Evolutionary conservation across 495 filamentous ascomycete species (phyloP).

Genomic region (Penicillium diatomitis): DNA sequence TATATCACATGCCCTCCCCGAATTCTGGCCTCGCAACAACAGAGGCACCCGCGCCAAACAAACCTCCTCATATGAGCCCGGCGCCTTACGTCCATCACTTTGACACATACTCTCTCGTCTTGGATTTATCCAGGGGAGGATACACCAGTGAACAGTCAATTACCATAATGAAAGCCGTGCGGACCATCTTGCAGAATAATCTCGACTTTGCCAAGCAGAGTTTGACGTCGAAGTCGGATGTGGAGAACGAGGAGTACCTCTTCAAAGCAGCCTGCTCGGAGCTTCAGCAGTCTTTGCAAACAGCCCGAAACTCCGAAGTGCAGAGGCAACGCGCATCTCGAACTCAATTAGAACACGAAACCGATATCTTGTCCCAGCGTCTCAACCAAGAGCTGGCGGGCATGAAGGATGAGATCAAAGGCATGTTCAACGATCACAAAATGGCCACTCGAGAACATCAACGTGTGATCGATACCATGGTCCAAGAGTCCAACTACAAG

Average conservation of each 20-base stretch:
- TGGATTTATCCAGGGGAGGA: conserved; percentile 57
- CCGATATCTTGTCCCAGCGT: conserved; percentile 80
- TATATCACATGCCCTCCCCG: conserved; percentile 51
- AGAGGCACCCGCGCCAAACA: conserved; percentile 27
- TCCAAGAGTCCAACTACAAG: conserved; percentile 89
- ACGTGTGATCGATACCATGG: conserved; percentile 68
- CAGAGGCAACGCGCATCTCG: conserved; percentile 69
- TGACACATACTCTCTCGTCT: conserved; percentile 82
- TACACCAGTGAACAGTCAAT: conserved; percentile 63
- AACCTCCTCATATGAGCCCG: conserved; percentile 57
- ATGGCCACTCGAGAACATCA: conserved; percentile 85
- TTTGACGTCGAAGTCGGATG: conserved; percentile 67
- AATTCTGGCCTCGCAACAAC: conserved; percentile 24
- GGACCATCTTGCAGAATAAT: conserved; percentile 64
- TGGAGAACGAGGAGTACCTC: conserved; percentile 85
- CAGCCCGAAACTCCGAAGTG: conserved; percentile 41
- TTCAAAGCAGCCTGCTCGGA: conserved; percentile 93
- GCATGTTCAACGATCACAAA: conserved; percentile 92
- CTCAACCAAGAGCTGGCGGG: conserved; percentile 69
- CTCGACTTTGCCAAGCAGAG: conserved; percentile 67
- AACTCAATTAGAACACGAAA: conserved; percentile 79
- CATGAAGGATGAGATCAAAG: conserved; percentile 84
- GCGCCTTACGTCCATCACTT: conserved; percentile 91
- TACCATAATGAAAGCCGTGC: conserved; percentile 81
- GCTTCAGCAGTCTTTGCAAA: conserved; percentile 69